phyloP scores from a whole-genome alignment of 768 basidiomycete genomes.

The Cystobasidium ongulense region DNA sequence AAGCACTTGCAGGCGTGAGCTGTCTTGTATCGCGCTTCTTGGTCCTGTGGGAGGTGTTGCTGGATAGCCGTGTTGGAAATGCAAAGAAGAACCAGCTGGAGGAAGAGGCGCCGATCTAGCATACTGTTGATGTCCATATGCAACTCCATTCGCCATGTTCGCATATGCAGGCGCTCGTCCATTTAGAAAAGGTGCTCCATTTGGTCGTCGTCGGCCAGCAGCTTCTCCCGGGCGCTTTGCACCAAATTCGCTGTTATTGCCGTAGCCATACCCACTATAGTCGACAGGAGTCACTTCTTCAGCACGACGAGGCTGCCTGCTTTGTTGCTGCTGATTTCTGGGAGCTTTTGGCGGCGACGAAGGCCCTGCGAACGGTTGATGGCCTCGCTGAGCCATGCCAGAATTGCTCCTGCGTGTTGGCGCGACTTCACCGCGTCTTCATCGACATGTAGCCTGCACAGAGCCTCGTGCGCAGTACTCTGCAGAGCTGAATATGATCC shows the following conservation, averaged over 20 bases:
- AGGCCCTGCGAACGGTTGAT: background rate
- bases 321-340: background rate
- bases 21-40: background rate
- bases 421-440: background rate
- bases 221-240: background rate
- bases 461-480: background rate
- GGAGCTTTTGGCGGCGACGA: background rate
- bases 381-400: background rate
- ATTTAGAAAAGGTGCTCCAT: background rate
- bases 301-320: background rate
- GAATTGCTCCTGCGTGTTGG: background rate
- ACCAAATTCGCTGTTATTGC: background rate
- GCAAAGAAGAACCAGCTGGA: background rate
- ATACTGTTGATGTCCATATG: background rate
- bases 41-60: background rate
- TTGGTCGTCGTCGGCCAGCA: background rate
- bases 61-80: background rate
- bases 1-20: background rate
- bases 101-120: background rate
- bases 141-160: background rate
- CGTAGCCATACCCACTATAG: conserved; percentile 4
- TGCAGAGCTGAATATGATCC: background rate
- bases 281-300: background rate
- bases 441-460: background rate
- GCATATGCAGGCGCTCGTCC: background rate